Evolutionary conservation across 768 basidiomycete species (phyloP).

Genomic region (Amanita muscaria): DNA sequence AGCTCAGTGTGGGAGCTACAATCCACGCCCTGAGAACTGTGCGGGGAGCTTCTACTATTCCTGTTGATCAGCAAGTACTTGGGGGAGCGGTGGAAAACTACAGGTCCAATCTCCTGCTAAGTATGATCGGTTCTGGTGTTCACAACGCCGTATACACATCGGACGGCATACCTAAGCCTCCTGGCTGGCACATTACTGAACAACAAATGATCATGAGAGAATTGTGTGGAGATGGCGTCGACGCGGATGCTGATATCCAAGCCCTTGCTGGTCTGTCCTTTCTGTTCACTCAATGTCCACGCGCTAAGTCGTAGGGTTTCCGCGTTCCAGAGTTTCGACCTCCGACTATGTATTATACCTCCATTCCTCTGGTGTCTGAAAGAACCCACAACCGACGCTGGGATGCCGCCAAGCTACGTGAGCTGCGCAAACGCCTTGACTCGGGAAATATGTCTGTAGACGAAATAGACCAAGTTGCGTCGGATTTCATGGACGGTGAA

Average conservation of each 20-base stretch:
- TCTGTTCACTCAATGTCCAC: conserved; percentile 5
- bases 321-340: conserved; percentile 71
- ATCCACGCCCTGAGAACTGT: conserved; percentile 82
- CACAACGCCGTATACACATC: conserved; percentile 47
- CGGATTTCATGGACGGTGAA: conserved; percentile 89
- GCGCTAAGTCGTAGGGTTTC: conserved; percentile 1
- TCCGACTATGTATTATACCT: conserved; percentile 93
- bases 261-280: conserved; percentile 71
- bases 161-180: conserved; percentile 52
- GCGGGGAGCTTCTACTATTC: conserved; percentile 87
- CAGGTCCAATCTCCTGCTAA: conserved; percentile 81
- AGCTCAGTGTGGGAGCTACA: conserved; percentile 78
- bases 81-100: conserved; percentile 93
- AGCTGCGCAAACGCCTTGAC: conserved; percentile 90
- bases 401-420: conserved; percentile 91
- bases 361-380: conserved; percentile 86
- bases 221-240: conserved; percentile 64
- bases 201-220: conserved; percentile 97
- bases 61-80: conserved; percentile 89
- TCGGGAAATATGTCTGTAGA: conserved; percentile 75
- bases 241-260: conserved; percentile 79
- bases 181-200: conserved; percentile 78
- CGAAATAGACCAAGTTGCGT: conserved; percentile 86
- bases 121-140: conserved; percentile 75
- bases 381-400: conserved; percentile 78